Base-by-base conservation (phyloP, 1,284 basidiomycete species). In the Amylostereum areolatum region DNA sequence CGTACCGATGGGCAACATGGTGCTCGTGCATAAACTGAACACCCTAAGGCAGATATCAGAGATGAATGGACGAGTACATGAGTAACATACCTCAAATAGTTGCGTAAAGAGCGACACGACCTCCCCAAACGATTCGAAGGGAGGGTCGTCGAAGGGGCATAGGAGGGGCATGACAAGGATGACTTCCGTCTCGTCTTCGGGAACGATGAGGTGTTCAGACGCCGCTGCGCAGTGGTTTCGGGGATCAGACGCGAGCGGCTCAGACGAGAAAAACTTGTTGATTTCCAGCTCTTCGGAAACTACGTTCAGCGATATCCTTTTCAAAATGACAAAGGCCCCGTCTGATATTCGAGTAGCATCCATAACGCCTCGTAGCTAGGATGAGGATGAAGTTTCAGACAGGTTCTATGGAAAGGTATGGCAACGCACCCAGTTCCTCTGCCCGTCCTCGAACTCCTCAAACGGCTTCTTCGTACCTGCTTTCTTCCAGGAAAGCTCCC, bases 21-120 rank as follows among this genome's bases (percentile, higher is more conserved):
- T 68, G 56, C 3, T 62, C 27, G 49, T 74, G 73, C 57, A 74
- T 63, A 46, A 66, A 73, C 46, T 60, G 57, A 0, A 74, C 41
- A 2, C 70, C 70, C 70, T 73, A 30, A n/a, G n/a, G n/a, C n/a
- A n/a, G n/a, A n/a, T n/a, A n/a, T n/a, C n/a, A n/a, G n/a, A n/a
- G n/a, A n/a, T n/a, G n/a, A n/a, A n/a, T n/a, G n/a, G n/a, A n/a
- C n/a, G n/a, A n/a, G n/a, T n/a, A n/a, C n/a, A n/a, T n/a, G n/a
- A n/a, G n/a, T n/a, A n/a, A 27, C 41, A 28, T 28, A 43, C 41
- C 41, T 43, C 41, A 4, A 43, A n/a, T 25, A 43, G 41, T 27
- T 43, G 41, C 6, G 8, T 6, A 5, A 43, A 8, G n/a, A 18
- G 30, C 12, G 4, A 18, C 4, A 43, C 41, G 6, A 43, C 9